A percentile compares a stretch with the other conserved stretches of the same genome.
phyloP scores from a whole-genome alignment of 345 rosid genomes.

The Raphanus raphanistrum region DNA sequence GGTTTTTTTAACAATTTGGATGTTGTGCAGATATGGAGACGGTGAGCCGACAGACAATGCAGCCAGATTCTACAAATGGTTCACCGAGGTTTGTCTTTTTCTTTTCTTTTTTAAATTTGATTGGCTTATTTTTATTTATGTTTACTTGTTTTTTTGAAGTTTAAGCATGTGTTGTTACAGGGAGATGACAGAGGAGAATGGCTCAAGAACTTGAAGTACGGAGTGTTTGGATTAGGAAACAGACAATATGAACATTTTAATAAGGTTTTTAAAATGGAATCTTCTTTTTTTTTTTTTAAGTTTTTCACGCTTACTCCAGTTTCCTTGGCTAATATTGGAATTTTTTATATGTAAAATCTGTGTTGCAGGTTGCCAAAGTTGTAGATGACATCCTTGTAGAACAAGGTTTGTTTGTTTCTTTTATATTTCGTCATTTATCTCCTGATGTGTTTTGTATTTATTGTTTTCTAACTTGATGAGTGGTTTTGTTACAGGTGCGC shows the following conservation, averaged over 20 bases:
- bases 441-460: background rate
- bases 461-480: background rate
- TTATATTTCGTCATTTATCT: background rate
- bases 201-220: slow-evolving; percentile 69
- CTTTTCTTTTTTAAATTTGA: background rate
- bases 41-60: slow-evolving; percentile 99
- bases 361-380: slow-evolving; percentile 70
- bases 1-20: slow-evolving; percentile 4
- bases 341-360: background rate
- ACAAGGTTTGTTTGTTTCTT: slow-evolving; percentile 64
- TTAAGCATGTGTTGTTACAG: slow-evolving; percentile 34
- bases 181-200: slow-evolving; percentile 40
- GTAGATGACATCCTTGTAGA: slow-evolving; percentile 69
- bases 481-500: slow-evolving; percentile 61
- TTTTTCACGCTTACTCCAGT: background rate
- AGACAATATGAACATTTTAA: slow-evolving; percentile 39
- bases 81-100: slow-evolving; percentile 64
- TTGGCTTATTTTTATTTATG: background rate
- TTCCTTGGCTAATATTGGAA: background rate
- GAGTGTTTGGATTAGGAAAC: slow-evolving; percentile 95
- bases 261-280: slow-evolving; percentile 47
- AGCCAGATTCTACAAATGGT: slow-evolving; percentile 98
- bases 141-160: slow-evolving; percentile 26
- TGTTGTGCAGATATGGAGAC: slow-evolving; percentile 78
- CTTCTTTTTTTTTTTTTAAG: background rate